Evolutionary conservation across 2,329 filamentous ascomycete genomes (phyloP).

Genomic region (Calonectria fujianensis): DNA sequence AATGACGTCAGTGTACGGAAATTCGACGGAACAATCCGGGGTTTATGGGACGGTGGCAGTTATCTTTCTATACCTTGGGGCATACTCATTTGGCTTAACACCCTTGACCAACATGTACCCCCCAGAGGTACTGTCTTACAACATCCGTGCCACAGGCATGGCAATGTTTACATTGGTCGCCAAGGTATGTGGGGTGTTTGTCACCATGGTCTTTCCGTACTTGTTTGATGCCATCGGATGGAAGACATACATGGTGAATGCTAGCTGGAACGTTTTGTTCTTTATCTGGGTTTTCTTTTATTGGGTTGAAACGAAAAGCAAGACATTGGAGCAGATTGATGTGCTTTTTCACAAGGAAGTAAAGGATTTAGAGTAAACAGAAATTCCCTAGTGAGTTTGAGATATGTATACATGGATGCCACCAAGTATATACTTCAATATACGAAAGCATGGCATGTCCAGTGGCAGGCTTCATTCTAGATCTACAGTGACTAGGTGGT

Average conservation of each 20-base stretch:
- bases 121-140: constrained; percentile 69
- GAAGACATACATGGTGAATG: constrained; percentile 52
- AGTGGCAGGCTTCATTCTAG: no score
- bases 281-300: constrained; percentile 42
- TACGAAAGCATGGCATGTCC: no score
- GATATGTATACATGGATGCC: no score
- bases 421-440: no score
- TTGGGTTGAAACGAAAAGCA: constrained; percentile 44
- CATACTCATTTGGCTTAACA: constrained; percentile 64
- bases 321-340: not conserved
- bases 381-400: no score
- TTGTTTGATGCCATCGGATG: constrained; percentile 48
- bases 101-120: constrained; percentile 62
- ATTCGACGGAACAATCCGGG: constrained; percentile 47
- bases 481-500: no score
- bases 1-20: not conserved
- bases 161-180: constrained; percentile 40
- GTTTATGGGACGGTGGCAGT: constrained; percentile 62
- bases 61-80: constrained; percentile 70
- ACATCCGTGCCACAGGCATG: constrained; percentile 65
- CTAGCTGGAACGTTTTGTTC: constrained; percentile 41
- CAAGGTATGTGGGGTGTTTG: not conserved
- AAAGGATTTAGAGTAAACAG: not conserved
- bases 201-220: constrained; percentile 35
- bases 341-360: not conserved